These are phyloP conservation scores for Peltaster fructicola DNA, from an alignment of 2,329 filamentous ascomycete genomes.

Conservation along the genomic window DNA sequence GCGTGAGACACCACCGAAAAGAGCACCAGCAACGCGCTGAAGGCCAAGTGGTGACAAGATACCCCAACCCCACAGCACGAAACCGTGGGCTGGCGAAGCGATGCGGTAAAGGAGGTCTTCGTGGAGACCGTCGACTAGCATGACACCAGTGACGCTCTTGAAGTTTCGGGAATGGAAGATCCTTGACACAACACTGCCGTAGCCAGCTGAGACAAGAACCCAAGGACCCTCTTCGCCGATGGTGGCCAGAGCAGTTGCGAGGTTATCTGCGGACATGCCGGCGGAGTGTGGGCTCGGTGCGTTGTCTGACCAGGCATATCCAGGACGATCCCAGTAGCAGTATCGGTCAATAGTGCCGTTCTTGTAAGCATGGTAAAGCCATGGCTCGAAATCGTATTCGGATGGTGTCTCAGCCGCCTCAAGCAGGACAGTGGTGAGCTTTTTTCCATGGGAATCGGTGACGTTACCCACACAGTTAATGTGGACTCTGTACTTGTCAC, in stretches of 20 bases:
- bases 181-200: constrained; percentile 75
- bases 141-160: constrained; percentile 54
- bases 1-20: constrained; percentile 64
- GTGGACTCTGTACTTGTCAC: constrained; percentile 71
- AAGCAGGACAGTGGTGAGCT: constrained; percentile 62
- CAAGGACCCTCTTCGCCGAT: constrained; percentile 76
- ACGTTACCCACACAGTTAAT: constrained; percentile 65
- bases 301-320: constrained; percentile 75
- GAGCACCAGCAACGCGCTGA: constrained; percentile 58
- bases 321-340: constrained; percentile 90
- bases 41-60: constrained; percentile 75
- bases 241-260: constrained; percentile 68
- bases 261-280: constrained; percentile 75
- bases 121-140: constrained; percentile 77
- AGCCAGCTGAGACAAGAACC: constrained; percentile 70
- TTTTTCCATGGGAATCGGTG: constrained; percentile 34
- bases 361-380: constrained; percentile 56
- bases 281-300: constrained; percentile 86
- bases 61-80: constrained; percentile 72
- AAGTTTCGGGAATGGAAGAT: constrained; percentile 79
- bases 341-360: constrained; percentile 76
- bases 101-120: constrained; percentile 63
- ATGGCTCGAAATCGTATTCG: constrained; percentile 61
- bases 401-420: constrained; percentile 69
- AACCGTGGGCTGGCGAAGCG: constrained; percentile 52